A percentile compares a stretch with the other conserved stretches of the same genome.
These are phyloP conservation scores for Euphorbia pulcherrima DNA, from an alignment of 345 rosid genomes.

Conservation along the genomic window DNA sequence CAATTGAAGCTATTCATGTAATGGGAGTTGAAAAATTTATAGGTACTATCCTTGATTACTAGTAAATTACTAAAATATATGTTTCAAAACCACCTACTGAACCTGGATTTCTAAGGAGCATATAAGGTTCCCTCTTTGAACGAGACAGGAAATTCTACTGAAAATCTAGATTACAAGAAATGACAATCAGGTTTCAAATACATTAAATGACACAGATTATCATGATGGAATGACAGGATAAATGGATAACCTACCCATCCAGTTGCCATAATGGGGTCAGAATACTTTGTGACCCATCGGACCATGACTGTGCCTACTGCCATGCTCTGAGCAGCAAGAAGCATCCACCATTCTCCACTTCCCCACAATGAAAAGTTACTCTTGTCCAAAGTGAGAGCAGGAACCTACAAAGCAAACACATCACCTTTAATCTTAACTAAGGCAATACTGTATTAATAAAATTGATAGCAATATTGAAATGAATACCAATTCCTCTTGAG, in stretches of 20 bases:
- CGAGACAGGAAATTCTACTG: neutral
- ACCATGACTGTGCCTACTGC: slow-evolving; percentile 92
- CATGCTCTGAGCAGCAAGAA: slow-evolving; percentile 98
- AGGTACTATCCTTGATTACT: neutral
- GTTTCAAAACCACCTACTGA: neutral
- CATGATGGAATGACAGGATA: neutral
- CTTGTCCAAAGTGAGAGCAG: slow-evolving; percentile 51
- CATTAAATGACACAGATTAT: neutral
- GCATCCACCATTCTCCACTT: slow-evolving; percentile 99
- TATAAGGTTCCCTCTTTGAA: neutral
- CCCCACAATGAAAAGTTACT: slow-evolving; percentile 73
- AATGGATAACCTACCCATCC: slow-evolving; percentile 71
- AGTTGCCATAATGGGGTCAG: slow-evolving; percentile 93
- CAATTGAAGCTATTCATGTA: neutral
- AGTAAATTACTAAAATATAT: neutral
- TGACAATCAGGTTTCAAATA: neutral
- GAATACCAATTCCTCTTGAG: neutral
- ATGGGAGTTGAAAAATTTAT: neutral
- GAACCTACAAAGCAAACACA: slow-evolving; percentile 40
- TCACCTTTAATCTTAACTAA: neutral
- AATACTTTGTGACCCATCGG: slow-evolving; percentile 86
- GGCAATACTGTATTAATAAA: neutral
- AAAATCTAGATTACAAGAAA: neutral
- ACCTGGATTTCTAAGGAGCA: neutral
- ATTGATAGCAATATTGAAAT: neutral